Base-by-base conservation (phyloP, 306 rosid species). In the Quercus gilva region DNA sequence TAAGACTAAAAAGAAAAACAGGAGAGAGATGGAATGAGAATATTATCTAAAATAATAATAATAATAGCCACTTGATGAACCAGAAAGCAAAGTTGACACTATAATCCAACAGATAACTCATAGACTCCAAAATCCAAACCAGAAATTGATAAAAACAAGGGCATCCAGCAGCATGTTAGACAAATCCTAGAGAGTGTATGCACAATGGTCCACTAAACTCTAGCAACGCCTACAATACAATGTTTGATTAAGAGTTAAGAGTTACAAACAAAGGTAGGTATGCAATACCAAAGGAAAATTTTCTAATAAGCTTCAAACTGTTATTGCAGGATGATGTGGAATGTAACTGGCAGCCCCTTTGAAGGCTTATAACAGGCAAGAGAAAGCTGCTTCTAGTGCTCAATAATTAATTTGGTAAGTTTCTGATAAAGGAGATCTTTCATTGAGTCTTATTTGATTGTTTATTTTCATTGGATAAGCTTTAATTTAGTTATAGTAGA, bases 1-100 rank as follows among this genome's bases (percentile, higher is more conserved):
- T 26, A 61, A 18, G 31, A 25, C 31, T 13, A 61, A 61, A 61
- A 29, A 20, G 14, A 61, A 61, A 60, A 29, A 20, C 29, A 37
- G 69, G 67, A 67, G 41, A 74, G 63, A 75, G 74, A 63, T 45
- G 25, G 21, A 72, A 71, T 14, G 69, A 37, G 64, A 55, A 77
- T 4, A 63, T 31, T 35, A 64, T 61, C 71, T 28, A 52, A 6
- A 35, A 6, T 35, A 35, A 5, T 35, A 35, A 35, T 6, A 35
- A 35, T 35, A 35, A 35, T 35, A 35, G 45, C 43, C 69, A 67
- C 37, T 79, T 56, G 31, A 61, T 76, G 76, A 80, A 78, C 76
- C 63, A 73, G 61, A 76, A 79, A 61, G 53, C 18, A 76, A 72
- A 60, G 35, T 58, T 41, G 74, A 26, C 60, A 76, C 25, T 29